Conservation (phyloP, 176 grass and related monocot species). For the Dactylis glomerata region DNA sequence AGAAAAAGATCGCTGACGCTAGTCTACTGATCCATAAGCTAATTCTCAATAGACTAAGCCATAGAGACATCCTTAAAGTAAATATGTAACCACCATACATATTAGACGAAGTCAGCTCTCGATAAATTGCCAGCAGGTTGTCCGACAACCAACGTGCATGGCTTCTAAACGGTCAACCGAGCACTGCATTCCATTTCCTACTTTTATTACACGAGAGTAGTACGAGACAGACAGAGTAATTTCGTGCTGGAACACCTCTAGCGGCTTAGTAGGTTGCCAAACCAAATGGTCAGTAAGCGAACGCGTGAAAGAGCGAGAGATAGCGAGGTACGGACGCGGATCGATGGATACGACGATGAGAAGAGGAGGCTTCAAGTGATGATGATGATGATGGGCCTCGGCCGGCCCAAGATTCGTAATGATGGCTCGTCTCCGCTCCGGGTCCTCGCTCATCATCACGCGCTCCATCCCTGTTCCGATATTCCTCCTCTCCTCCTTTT, state of each 20-base stretch:
- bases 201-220: not conserved
- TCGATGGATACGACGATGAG: slow-evolving; percentile 7
- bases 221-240: not conserved
- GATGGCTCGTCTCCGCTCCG: slow-evolving; percentile 57
- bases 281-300: not conserved
- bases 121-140: not conserved
- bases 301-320: not conserved
- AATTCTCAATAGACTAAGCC: too few relatives aligned
- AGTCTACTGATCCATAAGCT: too few relatives aligned
- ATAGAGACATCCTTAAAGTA: too few relatives aligned
- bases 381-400: slow-evolving; percentile 82
- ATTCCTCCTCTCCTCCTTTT: not conserved
- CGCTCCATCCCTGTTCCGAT: not conserved
- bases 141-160: not conserved
- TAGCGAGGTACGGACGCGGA: not conserved
- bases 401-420: slow-evolving; percentile 99
- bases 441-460: slow-evolving; percentile 70
- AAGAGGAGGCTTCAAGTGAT: slow-evolving; percentile 50
- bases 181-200: not conserved
- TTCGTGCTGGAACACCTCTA: not conserved
- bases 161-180: not conserved
- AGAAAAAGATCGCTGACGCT: too few relatives aligned
- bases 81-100: not conserved
- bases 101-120: not conserved
- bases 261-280: slow-evolving; percentile 2